These are phyloP conservation scores for Pelargonium australe DNA, from an alignment of 441 rosid species.

Conservation along the genomic window DNA sequence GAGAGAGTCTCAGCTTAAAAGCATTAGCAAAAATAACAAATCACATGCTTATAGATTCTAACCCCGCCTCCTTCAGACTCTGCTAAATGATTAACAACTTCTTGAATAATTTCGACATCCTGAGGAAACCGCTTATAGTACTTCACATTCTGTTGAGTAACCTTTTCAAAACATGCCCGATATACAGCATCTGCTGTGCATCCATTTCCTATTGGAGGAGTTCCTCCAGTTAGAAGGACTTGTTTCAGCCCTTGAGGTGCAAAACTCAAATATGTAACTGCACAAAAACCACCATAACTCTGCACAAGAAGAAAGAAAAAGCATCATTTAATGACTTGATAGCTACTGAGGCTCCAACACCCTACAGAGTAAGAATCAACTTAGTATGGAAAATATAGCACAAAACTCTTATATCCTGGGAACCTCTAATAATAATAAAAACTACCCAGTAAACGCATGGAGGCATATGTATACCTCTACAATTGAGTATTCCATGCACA, in stretches of 20 bases:
- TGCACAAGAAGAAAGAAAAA: constrained; percentile 26
- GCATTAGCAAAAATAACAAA: constrained; percentile 8
- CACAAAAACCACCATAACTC: constrained; percentile 97
- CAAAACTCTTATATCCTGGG: no score
- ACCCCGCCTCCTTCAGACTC: constrained; percentile 86
- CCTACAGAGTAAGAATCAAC: no score
- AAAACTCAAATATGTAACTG: constrained; percentile 76
- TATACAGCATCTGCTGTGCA: constrained; percentile 74
- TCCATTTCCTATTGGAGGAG: constrained; percentile 62
- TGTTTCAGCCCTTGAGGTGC: constrained; percentile 89
- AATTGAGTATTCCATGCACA: background rate
- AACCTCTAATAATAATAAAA: background rate
- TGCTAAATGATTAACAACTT: constrained; percentile 60
- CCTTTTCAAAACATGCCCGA: constrained; percentile 46
- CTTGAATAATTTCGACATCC: constrained; percentile 57
- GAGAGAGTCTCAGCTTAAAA: constrained; percentile 11
- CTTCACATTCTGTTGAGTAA: constrained; percentile 66
- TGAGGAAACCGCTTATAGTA: constrained; percentile 86
- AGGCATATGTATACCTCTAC: background rate
- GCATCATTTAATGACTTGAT: background rate
- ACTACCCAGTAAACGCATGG: background rate
- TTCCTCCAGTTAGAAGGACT: constrained; percentile 91
- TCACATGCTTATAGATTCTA: constrained; percentile 22
- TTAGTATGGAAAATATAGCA: background rate
- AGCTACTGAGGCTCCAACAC: no score